Evolutionary conservation across 2,329 filamentous ascomycete species (phyloP).

Genomic region (Meredithiella fracta): DNA sequence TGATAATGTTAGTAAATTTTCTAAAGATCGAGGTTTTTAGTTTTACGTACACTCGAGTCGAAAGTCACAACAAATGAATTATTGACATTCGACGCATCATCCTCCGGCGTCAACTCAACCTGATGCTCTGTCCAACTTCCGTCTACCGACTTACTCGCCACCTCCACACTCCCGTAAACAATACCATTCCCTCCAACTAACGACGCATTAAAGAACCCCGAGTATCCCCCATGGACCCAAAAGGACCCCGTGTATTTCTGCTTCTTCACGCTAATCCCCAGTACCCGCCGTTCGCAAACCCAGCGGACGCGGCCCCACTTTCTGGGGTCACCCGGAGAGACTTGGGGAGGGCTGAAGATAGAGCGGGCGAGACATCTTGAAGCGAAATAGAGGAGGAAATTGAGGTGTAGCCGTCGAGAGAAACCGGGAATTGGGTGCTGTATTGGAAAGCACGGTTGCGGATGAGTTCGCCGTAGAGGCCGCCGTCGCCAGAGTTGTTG

Average conservation of each 20-base stretch:
- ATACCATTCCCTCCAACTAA: constrained; percentile 30
- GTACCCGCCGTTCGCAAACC: constrained; percentile 37
- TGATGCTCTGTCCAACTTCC: constrained; percentile 36
- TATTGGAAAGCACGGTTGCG: constrained; percentile 55
- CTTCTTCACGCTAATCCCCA: constrained; percentile 39
- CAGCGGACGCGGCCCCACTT: constrained; percentile 21
- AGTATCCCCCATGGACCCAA: constrained; percentile 34
- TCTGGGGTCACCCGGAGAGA: constrained; percentile 31
- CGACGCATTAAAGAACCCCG: constrained; percentile 31
- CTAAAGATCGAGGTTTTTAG: neutral
- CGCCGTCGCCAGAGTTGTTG: constrained; percentile 54
- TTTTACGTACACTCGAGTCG: constrained; percentile 23
- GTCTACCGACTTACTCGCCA: constrained; percentile 26
- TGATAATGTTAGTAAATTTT: neutral
- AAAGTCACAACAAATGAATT: constrained; percentile 41
- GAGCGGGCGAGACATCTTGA: constrained; percentile 28
- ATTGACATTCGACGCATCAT: constrained; percentile 35
- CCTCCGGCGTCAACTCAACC: constrained; percentile 27
- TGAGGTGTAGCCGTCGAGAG: constrained; percentile 30
- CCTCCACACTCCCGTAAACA: constrained; percentile 29
- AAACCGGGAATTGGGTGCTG: constrained; percentile 26
- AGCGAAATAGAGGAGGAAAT: constrained; percentile 31
- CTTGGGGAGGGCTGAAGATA: constrained; percentile 35
- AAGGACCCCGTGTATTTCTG: constrained; percentile 35
- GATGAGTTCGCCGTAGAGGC: constrained; percentile 55